These are phyloP conservation scores for Diaporthe capsici DNA, from an alignment of 2,329 filamentous ascomycete genomes.

Conservation along the genomic window DNA sequence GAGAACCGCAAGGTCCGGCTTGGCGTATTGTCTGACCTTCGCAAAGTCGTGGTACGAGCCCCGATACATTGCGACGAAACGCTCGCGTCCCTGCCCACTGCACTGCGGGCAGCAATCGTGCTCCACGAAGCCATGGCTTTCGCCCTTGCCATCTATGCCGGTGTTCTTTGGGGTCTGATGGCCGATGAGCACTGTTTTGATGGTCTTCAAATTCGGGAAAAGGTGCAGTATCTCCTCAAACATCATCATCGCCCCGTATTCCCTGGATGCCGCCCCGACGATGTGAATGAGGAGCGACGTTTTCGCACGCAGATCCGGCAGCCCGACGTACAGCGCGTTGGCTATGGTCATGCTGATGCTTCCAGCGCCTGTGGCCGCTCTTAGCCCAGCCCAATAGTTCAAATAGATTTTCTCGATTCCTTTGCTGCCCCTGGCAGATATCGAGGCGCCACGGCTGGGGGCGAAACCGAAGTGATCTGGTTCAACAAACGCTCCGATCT, in stretches of 20 bases:
- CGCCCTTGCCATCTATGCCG: background rate
- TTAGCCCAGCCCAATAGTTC: background rate
- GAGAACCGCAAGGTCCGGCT: background rate
- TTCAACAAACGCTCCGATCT: background rate
- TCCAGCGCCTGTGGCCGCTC: background rate
- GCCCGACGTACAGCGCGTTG: background rate
- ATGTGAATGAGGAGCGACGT: background rate
- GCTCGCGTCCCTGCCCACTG: background rate
- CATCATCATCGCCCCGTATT: background rate
- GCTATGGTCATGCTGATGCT: conserved; percentile 2
- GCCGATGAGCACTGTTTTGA: background rate
- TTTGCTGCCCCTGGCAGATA: background rate
- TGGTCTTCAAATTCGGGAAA: background rate
- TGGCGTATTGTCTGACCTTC: background rate
- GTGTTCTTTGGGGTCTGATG: background rate
- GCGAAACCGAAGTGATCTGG: background rate
- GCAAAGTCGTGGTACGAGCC: background rate
- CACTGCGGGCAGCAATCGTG: background rate
- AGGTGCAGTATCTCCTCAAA: background rate
- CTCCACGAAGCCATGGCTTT: background rate
- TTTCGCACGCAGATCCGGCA: background rate
- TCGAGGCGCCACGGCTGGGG: rapidly evolving
- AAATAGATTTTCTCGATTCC: background rate
- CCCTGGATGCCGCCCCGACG: background rate
- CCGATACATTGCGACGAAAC: background rate